Evolutionary conservation across 2,329 filamentous ascomycete genomes (phyloP).

Genomic region (Alternaria triticina): DNA sequence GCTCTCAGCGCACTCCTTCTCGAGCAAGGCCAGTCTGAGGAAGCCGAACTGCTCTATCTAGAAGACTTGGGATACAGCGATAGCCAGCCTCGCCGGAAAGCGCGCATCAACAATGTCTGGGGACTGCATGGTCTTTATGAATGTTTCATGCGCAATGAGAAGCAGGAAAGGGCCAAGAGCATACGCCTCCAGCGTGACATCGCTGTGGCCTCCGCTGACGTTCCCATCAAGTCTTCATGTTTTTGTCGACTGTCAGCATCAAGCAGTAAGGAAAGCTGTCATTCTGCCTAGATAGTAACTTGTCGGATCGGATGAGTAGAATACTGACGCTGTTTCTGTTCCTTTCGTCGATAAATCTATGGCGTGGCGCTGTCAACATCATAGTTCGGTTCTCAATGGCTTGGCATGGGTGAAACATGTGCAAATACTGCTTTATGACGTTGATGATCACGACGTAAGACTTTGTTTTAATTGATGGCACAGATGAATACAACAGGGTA

Average conservation of each 20-base stretch:
- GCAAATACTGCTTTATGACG: not conserved
- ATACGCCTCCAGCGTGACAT: not conserved
- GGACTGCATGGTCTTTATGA: constrained; percentile 4
- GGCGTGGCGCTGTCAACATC: not conserved
- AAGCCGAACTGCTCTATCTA: not conserved
- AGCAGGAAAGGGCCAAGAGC: not conserved
- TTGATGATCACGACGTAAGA: not conserved
- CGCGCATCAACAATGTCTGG: constrained; percentile 5
- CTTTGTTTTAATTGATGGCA: not conserved
- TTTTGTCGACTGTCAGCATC: not conserved
- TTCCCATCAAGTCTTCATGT: not conserved
- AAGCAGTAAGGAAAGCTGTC: not conserved
- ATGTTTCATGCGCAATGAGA: not conserved
- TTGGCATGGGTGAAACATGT: not conserved
- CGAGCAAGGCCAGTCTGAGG: constrained; percentile 3
- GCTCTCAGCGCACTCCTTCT: constrained; percentile 4
- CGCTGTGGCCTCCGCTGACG: not conserved
- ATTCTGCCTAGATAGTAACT: not conserved
- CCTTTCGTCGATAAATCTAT: not conserved
- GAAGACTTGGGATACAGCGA: constrained; percentile 2
- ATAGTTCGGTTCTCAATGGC: not conserved
- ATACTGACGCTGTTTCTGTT: not conserved
- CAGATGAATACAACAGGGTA: not conserved
- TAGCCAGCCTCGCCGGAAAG: not conserved
- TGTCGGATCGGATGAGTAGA: not conserved